These are phyloP conservation scores for Globisporangium canariense DNA, from an alignment of 352 stramenopile genomes.

Conservation along the genomic window DNA sequence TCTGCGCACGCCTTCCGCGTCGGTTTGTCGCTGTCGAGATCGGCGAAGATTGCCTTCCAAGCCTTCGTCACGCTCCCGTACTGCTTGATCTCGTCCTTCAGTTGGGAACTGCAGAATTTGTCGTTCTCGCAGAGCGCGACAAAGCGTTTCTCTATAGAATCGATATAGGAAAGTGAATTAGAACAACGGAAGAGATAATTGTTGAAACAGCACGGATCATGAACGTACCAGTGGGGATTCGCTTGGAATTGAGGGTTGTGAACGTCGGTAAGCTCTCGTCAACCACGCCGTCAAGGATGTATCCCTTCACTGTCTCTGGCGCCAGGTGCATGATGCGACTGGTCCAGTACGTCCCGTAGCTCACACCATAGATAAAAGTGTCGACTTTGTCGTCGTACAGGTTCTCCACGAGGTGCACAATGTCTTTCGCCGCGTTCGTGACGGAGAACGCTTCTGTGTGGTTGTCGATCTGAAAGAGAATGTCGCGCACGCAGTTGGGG, in stretches of 20 bases:
- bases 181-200: not conserved
- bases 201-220: not conserved
- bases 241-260: slow-evolving; percentile 12
- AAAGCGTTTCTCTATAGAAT: slow-evolving; percentile 1
- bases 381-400: slow-evolving; percentile 8
- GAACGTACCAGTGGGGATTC: not conserved
- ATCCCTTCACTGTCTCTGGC: slow-evolving; percentile 21
- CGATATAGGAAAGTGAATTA: not conserved
- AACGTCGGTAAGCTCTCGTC: slow-evolving; percentile 13
- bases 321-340: slow-evolving; percentile 25
- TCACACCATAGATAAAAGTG: slow-evolving; percentile 24
- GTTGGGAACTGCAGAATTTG: slow-evolving; percentile 8
- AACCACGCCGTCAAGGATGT: slow-evolving; percentile 23
- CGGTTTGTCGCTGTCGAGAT: not conserved
- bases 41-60: slow-evolving; percentile 6
- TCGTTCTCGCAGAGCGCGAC: slow-evolving; percentile 7
- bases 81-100: slow-evolving; percentile 9
- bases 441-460: slow-evolving; percentile 62
- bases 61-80: slow-evolving; percentile 3
- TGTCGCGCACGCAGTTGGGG: slow-evolving; percentile 11
- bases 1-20: slow-evolving; percentile 6
- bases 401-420: slow-evolving; percentile 8
- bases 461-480: slow-evolving; percentile 59
- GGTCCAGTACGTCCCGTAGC: slow-evolving; percentile 25
- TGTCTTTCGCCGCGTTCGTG: slow-evolving; percentile 26